phyloP scores from a whole-genome alignment of 768 basidiomycete genomes.

The Mrakia gelida region DNA sequence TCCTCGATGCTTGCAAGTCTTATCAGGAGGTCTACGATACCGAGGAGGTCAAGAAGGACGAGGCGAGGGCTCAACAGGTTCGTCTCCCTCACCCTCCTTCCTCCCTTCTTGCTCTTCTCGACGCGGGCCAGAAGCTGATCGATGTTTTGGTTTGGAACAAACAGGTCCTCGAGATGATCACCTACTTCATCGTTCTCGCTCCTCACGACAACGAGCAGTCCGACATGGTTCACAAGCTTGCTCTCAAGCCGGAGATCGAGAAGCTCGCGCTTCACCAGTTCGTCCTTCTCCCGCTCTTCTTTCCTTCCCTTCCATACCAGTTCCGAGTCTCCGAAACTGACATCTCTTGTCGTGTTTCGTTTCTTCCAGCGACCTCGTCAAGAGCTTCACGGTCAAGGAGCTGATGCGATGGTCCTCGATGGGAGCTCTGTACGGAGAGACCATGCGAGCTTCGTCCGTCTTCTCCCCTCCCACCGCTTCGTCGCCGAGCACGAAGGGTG shows the following conservation, averaged over 20 bases:
- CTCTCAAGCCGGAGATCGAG: conserved; percentile 66
- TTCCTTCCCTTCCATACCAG: conserved; percentile 50
- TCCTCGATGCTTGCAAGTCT: conserved; percentile 90
- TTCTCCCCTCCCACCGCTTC: conserved; percentile 56
- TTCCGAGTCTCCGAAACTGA: conserved; percentile 57
- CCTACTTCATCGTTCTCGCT: conserved; percentile 88
- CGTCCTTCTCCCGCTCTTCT: conserved; percentile 38
- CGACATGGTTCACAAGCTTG: conserved; percentile 89
- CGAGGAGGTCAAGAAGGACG: conserved; percentile 83
- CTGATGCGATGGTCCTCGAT: conserved; percentile 91
- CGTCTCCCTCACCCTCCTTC: conserved; percentile 32
- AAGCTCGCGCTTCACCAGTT: conserved; percentile 84
- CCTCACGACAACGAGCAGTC: conserved; percentile 96
- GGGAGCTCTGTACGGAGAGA: conserved; percentile 77
- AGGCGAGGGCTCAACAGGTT: conserved; percentile 44
- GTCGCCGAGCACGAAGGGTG: conserved; percentile 41
- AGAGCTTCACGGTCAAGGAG: conserved; percentile 45
- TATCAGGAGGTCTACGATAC: conserved; percentile 98
- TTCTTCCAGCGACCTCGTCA: conserved; percentile 43
- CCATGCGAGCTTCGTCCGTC: conserved; percentile 71
- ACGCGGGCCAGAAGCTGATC: background rate
- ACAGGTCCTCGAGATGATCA: conserved; percentile 88
- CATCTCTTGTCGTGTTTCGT: conserved; percentile 75
- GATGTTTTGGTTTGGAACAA: background rate
- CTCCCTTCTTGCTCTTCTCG: background rate